phyloP scores from a whole-genome alignment of 768 basidiomycete species.

The Rossbeevera mucosa region DNA sequence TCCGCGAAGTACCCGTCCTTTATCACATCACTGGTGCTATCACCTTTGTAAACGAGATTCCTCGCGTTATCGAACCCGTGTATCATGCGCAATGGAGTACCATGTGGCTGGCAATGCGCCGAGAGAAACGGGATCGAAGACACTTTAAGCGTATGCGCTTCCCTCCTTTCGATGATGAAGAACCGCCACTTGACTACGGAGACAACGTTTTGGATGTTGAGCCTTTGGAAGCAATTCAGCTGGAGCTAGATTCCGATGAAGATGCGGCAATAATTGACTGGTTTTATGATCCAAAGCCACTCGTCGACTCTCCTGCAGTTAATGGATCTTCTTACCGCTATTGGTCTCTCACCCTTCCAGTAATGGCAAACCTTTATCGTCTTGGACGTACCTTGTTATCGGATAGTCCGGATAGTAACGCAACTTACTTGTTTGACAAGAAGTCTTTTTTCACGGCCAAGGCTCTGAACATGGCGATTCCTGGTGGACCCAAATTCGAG shows the following conservation, averaged over 20 bases:
- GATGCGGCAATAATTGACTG: conserved; percentile 90
- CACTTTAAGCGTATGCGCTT: conserved; percentile 99
- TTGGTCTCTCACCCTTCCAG: conserved; percentile 88
- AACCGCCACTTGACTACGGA: conserved; percentile 97
- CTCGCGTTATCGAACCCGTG: conserved; percentile 92
- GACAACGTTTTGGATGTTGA: conserved; percentile 99
- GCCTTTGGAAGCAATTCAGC: conserved; percentile 94
- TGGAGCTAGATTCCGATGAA: conserved; percentile 91
- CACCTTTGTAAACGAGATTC: conserved; percentile 98
- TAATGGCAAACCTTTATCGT: conserved; percentile 96
- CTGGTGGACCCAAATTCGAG: conserved; percentile 98
- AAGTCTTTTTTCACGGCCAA: conserved; percentile 98
- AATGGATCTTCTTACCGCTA: conserved; percentile 92
- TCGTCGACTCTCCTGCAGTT: conserved; percentile 83
- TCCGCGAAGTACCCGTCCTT: conserved; percentile 95
- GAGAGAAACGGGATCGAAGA: conserved; percentile 96
- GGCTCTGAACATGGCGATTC: conserved; percentile 94
- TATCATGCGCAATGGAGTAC: conserved; percentile 99
- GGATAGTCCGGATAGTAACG: conserved; percentile 87
- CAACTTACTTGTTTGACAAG: conserved; percentile 94
- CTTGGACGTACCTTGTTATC: conserved; percentile 91
- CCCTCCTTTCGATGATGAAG: conserved; percentile 98
- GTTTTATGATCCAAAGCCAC: conserved; percentile 98
- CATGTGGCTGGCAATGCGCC: conserved; percentile 99
- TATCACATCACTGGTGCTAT: conserved; percentile 99